These are phyloP conservation scores for Gossypium mustelinum DNA, from an alignment of 345 rosid genomes.

Conservation along the genomic window DNA sequence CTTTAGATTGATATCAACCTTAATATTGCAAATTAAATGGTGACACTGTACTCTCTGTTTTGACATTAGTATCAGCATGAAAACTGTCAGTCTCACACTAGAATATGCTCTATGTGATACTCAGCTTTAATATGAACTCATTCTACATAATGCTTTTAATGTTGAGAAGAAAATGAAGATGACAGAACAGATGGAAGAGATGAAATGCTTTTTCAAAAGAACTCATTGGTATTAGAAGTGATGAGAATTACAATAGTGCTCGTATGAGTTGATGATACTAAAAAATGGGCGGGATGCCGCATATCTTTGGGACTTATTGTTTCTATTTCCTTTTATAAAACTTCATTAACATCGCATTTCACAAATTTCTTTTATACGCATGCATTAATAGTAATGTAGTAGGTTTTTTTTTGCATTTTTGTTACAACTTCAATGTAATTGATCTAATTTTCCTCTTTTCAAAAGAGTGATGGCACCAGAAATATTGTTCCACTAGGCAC, in stretches of 20 bases:
- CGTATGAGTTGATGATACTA: neutral
- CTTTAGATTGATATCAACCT: neutral
- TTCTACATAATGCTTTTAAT: conserved; percentile 1
- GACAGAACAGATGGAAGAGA: neutral
- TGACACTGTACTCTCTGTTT: neutral
- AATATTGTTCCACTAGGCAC: conserved; percentile 73
- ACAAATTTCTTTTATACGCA: neutral
- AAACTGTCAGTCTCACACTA: neutral
- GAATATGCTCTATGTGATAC: conserved; percentile 7
- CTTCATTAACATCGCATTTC: neutral
- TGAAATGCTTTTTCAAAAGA: neutral
- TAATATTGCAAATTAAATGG: conserved; percentile 2
- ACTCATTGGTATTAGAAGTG: neutral
- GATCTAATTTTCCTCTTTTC: conserved; percentile 22
- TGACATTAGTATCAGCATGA: neutral
- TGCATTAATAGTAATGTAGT: neutral
- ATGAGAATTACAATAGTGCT: neutral
- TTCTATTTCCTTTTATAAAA: conserved; percentile 6
- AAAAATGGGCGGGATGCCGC: neutral
- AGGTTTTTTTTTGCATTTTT: neutral
- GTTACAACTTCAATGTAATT: neutral
- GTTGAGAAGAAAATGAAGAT: conserved; percentile 4
- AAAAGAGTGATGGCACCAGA: conserved; percentile 76
- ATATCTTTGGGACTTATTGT: neutral
- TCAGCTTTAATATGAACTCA: neutral